Evolutionary conservation across 2,329 filamentous ascomycete species (phyloP), one percentile per base, ranked within the genome.

Genomic region (Clonostachys sp.): DNA sequence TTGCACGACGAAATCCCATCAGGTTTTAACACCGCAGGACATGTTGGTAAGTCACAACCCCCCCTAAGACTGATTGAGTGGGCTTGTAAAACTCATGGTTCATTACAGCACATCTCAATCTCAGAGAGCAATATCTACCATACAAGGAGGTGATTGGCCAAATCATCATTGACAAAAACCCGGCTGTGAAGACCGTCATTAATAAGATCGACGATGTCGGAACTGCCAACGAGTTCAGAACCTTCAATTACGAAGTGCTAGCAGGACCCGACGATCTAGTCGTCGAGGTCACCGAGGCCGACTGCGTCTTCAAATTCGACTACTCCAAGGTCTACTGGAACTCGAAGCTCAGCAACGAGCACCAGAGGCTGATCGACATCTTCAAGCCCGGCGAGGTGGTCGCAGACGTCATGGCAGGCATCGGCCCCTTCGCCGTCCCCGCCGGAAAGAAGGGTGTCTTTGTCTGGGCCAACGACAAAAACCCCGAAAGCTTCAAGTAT

Each of bases 281-380:
- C 46, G 94, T 99, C 47, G 81, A 88, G 52, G 79, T 94, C 45
- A 82, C 80, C 53, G 91, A 96, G 68, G 86, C 88, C 57, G 81
- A 83, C 51, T 97, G 94, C 70, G 73, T 77, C n/a, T 99, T 96
- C 71, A 77, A 77, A 48, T 97, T 99, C 66, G 89, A 99, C 72
- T 99, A 95, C 66, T 82, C 87, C 52, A 95, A 95, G 57, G 94
- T 99, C 5, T 99, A 99, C 75, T 99, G 92, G 92, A 99, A 99
- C 69, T 91, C 84, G 59, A 84, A 92, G 55, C 80, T 99, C 13
- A 86, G 95, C 59, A 88, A 84, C 1, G 94, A 99, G 67, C 94
- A 99, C 67, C 83, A 86, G 53, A 79, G 94, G 4, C 73, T 97
- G 14, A 82, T 92, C 50, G 72, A 78, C 45, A 70, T 85, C 47